Percentiles rank a stretch among this genome's conserved stretches.
Conservation (phyloP, 345 rosid species). For the Diplotaxis tenuifolia region DNA sequence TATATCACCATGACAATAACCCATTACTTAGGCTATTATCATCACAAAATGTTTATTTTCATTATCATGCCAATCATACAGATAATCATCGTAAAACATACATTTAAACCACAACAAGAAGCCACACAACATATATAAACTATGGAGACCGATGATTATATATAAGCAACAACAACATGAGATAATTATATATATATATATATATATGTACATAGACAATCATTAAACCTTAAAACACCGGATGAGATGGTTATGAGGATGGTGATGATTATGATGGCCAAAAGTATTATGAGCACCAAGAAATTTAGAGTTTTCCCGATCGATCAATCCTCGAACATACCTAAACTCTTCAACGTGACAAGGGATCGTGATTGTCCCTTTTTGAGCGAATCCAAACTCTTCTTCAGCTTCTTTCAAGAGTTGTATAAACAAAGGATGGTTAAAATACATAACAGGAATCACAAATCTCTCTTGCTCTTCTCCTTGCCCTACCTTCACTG, state of each 20-base stretch:
- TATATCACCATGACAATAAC: background rate
- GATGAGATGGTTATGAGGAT: constrained; percentile 34
- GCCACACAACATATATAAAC: background rate
- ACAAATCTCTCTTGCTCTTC: constrained; percentile 58
- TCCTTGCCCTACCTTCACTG: constrained; percentile 53
- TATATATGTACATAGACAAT: too few relatives aligned
- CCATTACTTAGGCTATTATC: background rate
- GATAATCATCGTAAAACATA: background rate
- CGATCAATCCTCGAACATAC: constrained; percentile 53
- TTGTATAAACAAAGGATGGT: constrained; percentile 57
- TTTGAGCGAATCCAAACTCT: constrained; percentile 62
- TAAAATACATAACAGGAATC: constrained; percentile 54
- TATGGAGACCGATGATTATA: background rate
- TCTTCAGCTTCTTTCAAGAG: constrained; percentile 58
- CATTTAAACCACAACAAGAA: background rate
- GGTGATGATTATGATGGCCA: constrained; percentile 37
- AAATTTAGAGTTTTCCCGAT: constrained; percentile 48
- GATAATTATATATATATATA: background rate
- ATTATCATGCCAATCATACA: background rate
- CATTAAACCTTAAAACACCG: constrained; percentile 60
- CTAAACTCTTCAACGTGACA: constrained; percentile 59
- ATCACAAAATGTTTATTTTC: constrained; percentile 3
- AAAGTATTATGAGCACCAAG: constrained; percentile 5
- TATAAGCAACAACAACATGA: constrained; percentile 7
- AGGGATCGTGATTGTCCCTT: constrained; percentile 62